These are phyloP conservation scores for Helicosporidium sp. DNA, from an alignment of 139 green algal species.

Conservation along the genomic window DNA sequence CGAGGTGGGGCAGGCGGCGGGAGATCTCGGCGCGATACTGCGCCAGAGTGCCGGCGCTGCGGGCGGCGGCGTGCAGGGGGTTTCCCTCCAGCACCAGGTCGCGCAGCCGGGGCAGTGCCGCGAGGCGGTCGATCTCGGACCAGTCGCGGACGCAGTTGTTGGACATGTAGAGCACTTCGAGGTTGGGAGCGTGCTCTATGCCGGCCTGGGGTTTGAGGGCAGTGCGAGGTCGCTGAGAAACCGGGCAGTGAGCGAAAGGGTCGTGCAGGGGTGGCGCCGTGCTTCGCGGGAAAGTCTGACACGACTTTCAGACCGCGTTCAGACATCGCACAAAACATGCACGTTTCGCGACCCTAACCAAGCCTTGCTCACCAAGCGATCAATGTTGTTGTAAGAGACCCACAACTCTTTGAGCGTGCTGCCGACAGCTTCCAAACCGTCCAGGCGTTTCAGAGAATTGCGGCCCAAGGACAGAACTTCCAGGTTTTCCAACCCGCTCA, in stretches of 20 bases:
- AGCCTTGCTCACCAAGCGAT: slow-evolving; percentile 41
- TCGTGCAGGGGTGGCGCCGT: too few species aligned
- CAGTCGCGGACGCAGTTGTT: slow-evolving; percentile 77
- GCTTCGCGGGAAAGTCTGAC: too few species aligned
- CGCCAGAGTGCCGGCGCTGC: slow-evolving; percentile 31
- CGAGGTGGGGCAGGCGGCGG: slow-evolving; percentile 60
- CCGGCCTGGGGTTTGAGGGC: too few species aligned
- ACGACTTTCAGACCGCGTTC: background rate
- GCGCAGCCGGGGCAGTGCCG: slow-evolving; percentile 37
- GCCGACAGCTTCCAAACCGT: slow-evolving; percentile 70
- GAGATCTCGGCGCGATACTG: slow-evolving; percentile 51
- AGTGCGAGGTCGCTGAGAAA: too few species aligned
- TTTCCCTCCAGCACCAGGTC: slow-evolving; percentile 77
- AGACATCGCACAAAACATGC: background rate
- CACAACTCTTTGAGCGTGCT: slow-evolving; percentile 80
- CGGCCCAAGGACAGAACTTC: slow-evolving; percentile 63
- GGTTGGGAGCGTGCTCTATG: slow-evolving; percentile 57
- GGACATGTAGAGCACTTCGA: slow-evolving; percentile 60
- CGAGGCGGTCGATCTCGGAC: slow-evolving; percentile 55
- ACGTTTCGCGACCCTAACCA: background rate
- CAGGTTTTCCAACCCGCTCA: slow-evolving; percentile 58
- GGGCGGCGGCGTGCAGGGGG: slow-evolving; percentile 59
- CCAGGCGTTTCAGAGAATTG: slow-evolving; percentile 87
- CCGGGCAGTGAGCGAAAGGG: too few species aligned
- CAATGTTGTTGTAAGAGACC: slow-evolving; percentile 82